phyloP scores from a whole-genome alignment of 164 flowering plant species.

The Hamamelis virginiana region DNA sequence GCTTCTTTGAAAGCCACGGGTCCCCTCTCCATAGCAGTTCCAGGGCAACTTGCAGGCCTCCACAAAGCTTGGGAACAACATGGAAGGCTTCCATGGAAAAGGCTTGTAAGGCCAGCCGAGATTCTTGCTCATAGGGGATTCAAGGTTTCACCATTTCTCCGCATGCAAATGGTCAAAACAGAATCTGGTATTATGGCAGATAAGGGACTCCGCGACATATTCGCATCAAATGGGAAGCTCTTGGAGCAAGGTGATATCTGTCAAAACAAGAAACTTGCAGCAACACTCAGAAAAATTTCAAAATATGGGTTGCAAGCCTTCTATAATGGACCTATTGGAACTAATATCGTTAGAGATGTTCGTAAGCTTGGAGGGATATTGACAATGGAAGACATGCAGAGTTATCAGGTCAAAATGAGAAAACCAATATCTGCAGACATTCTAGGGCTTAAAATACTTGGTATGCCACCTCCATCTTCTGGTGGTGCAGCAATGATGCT shows the following conservation, averaged over 20 bases:
- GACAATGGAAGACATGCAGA: constrained; percentile 45
- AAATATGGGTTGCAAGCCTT: constrained; percentile 35
- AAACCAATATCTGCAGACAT: constrained; percentile 32
- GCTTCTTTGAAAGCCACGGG: constrained; percentile 37
- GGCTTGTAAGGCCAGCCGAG: constrained; percentile 52
- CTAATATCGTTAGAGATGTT: constrained; percentile 39
- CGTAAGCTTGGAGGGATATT: constrained; percentile 46
- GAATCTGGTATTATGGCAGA: constrained; percentile 37
- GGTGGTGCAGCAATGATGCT: constrained; percentile 52
- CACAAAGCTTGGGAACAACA: constrained; percentile 52
- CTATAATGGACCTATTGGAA: constrained; percentile 52
- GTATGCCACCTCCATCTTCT: constrained; percentile 68
- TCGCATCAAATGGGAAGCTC: constrained; percentile 41
- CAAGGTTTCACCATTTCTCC: constrained; percentile 48
- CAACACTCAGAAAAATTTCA: constrained; percentile 34
- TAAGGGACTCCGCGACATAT: constrained; percentile 38
- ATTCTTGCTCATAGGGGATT: constrained; percentile 50
- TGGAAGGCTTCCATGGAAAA: constrained; percentile 57
- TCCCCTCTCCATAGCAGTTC: constrained; percentile 56
- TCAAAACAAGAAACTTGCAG: constrained; percentile 44
- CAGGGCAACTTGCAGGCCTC: constrained; percentile 65
- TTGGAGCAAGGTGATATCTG: constrained; percentile 39
- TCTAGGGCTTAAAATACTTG: constrained; percentile 35
- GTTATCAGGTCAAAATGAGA: constrained; percentile 41
- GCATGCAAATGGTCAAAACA: constrained; percentile 39